Base-by-base conservation (phyloP, 257 asterid genomes). In the Lavandula angustifolia region DNA sequence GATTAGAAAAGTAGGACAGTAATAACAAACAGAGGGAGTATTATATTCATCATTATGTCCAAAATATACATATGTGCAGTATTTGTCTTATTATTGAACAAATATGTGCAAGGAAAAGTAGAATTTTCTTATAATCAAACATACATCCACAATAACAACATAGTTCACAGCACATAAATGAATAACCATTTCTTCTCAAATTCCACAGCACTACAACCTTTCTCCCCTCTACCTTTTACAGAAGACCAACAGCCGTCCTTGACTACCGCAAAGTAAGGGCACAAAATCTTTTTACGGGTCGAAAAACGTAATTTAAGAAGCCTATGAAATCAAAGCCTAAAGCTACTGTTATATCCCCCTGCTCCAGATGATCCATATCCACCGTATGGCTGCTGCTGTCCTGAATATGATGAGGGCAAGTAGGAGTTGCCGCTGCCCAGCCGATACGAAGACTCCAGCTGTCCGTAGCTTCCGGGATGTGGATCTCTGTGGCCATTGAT, bases 331-430 rank as follows among this genome's bases (percentile, higher is more conserved):
- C 70, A 84, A 37, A 73, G 71, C 81, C 96, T 80, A 76, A 67
- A 88, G 74, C 81, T 67, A 74, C 81, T 73, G 71, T 73, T 67
- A 56, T 87, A 85, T 12, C 95, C 94, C 51, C 95, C 95, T 13
- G 62, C 64, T 18, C 90, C 88, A 42, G 89, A 80, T 14, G 92
- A 84, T 50, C 96, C 88, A 54, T 84, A 82, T 62, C 82, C 80
- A 32, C 86, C 87, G 46, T 84, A 84, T 12, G 76, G 75, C 47
- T 82, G 89, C 33, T 7, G 37, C 37, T 3, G 37, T 33, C 86
- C 82, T 7, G 80, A 16, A 27, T 63, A 75, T n/a, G 84, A 77
- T 10, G 87, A 81, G 0, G 95, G 71, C 22, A 80, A 56, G 71
- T 83, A 89, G 4, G 89, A 80, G 75, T 80, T 66, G 61, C 85